Conservation (phyloP, 2,329 filamentous ascomycete species). For the Aspergillus tubingensis region DNA sequence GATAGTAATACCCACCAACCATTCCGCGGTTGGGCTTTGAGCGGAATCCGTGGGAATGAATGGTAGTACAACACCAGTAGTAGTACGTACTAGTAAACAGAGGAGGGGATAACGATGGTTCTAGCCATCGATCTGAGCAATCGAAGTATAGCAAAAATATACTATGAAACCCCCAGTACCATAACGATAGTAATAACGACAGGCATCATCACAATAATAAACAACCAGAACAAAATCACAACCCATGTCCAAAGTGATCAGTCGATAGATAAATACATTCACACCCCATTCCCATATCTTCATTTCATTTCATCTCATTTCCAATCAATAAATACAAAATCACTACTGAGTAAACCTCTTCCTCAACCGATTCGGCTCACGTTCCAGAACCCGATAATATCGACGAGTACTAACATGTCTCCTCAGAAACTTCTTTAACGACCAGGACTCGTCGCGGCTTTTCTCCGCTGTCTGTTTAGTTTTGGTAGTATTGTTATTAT, state of each 20-base stretch:
- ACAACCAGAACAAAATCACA: not conserved
- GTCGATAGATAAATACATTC: not conserved
- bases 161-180: not conserved
- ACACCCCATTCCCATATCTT: not conserved
- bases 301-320: not conserved
- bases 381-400: conserved; percentile 36
- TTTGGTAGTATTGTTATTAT: not conserved
- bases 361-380: conserved; percentile 34
- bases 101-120: not conserved
- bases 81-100: not conserved
- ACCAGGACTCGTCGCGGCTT: conserved; percentile 27
- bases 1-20: not conserved
- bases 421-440: conserved; percentile 30
- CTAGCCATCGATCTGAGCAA: not conserved
- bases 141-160: not conserved
- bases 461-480: not conserved
- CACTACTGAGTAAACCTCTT: conserved; percentile 26
- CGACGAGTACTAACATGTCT: conserved; percentile 28
- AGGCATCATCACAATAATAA: too few relatives aligned
- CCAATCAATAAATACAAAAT: too few relatives aligned
- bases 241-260: not conserved
- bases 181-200: too few relatives aligned
- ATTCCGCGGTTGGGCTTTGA: not conserved
- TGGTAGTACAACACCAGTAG: not conserved
- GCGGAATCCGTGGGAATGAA: not conserved